Evolutionary conservation across 2,329 filamentous ascomycete genomes (phyloP), one percentile per base, ranked within the genome.

Genomic region (Fusarium duplospermum): DNA sequence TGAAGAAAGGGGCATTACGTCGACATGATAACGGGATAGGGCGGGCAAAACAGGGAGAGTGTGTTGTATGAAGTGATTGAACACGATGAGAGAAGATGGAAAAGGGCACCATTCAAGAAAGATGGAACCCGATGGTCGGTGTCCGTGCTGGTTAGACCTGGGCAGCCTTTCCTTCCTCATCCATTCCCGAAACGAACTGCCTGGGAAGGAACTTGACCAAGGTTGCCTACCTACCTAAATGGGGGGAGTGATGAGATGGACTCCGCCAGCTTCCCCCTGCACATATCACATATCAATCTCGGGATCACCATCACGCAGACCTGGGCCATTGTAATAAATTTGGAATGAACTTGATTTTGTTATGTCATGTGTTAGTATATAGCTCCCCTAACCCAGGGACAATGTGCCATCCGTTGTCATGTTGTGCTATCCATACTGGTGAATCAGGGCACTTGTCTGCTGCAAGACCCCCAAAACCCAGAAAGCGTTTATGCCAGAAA

Each of bases 21-120:
- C 20, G 22, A 8, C 36, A 62, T 42, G 57, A 52, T 45, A 33
- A 47, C 13, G 50, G 33, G 31, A 35, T 69, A 72, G 71, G 58
- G 24, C 9, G 31, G 22, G 24, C 22, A 38, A 50, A 18, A 42
- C 54, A 33, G 11, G 18, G 50, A 54, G 52, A 69, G 54, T 11
- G 27, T 22, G 29, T 16, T 29, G 14, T 45, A 45, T 45, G 31
- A 73, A 50, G 67, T 68, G 10, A 13, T 27, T 40, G 13, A 62
- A 18, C 27, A 18, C 58, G 24, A 29, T 6, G 42, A 18, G 58
- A 52, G 31, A 38, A 61, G 27, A 54, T 20, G 47, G 18, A 33
- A 33, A 33, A 33, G 31, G 29, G 45, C 24, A 29, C 10, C 6
- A 18, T 31, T 20, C 10, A n/a, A 54, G 11, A n/a, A 47, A 20